Evolutionary conservation across 2,329 filamentous ascomycete genomes (phyloP), one percentile per base, ranked within the genome.

Genomic region (Setomelanomma holmii): DNA sequence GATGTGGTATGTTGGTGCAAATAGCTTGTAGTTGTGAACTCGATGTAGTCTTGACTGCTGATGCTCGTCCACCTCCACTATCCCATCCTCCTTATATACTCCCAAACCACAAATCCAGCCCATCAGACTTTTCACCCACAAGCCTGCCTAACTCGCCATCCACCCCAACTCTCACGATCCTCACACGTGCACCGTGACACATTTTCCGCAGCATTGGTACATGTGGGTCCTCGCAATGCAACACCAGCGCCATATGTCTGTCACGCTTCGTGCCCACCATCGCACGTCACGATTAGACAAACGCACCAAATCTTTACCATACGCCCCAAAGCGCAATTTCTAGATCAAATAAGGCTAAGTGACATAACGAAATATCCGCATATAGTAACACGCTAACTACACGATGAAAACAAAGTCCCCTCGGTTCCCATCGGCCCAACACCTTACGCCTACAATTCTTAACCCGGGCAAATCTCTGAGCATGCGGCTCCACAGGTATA

Each of bases 81-180:
- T 20, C 40, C 17, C 22, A 49, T 33, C 14, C 45, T 14, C 46
- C 20, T 57, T 58, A 58, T 58, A 58, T 62, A 60, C 49, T 41
- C 24, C 45, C 27, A 39, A 45, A 22, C 46, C 34, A 12, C 35
- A 30, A 30, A 30, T 30, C 34, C n/a, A 16, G 11, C 12, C 34
- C 34, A 16, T 30, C 27, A 30, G 27, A 30, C 27, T 30, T 30
- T 30, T 30, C 27, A 30, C 27, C 27, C 27, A 30, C 27, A 30
- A 14, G n/a, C n/a, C n/a, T n/a, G n/a, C n/a, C n/a, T n/a, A n/a
- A 30, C 27, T 36, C 14, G 34, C 34, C 23, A 22, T 30, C 19
- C 16, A 4, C 17, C 20, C 40, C 7, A 23, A 24, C 34, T 30
- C 44, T 35, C 48, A 51, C 41, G 46, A 58, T 62, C 55, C 10